Percentiles rank a stretch among this genome's conserved stretches.
These are phyloP conservation scores for Kwoniella dendrophila DNA, from an alignment of 768 basidiomycete species.

Conservation along the genomic window DNA sequence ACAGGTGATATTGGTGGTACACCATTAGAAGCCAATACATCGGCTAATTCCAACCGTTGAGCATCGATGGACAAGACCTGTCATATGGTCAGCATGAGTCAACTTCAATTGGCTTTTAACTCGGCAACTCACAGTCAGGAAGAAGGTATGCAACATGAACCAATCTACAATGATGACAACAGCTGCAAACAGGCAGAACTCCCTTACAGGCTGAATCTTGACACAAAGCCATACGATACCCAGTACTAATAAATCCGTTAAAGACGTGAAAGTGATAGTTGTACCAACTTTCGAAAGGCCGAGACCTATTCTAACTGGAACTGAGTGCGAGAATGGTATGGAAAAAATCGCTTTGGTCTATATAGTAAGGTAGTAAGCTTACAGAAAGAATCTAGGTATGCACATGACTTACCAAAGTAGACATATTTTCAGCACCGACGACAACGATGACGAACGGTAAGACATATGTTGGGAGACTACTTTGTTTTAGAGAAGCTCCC, in stretches of 20 bases:
- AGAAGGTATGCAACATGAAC: slow-evolving; percentile 96
- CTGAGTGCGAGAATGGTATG: slow-evolving; percentile 44
- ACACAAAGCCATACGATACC: slow-evolving; percentile 74
- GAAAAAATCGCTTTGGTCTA: slow-evolving; percentile 44
- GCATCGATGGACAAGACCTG: slow-evolving; percentile 82
- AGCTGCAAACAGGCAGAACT: slow-evolving; percentile 90
- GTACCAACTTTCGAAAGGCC: slow-evolving; percentile 87
- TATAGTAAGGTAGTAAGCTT: not conserved
- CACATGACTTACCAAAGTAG: slow-evolving; percentile 69
- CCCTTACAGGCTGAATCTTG: slow-evolving; percentile 73
- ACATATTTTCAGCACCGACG: slow-evolving; percentile 97
- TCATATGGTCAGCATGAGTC: not conserved
- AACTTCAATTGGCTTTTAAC: slow-evolving; percentile 2
- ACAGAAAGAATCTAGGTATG: not conserved
- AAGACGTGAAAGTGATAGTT: slow-evolving; percentile 87
- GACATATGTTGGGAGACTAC: slow-evolving; percentile 59
- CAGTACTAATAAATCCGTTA: slow-evolving; percentile 79
- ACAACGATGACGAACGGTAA: slow-evolving; percentile 93
- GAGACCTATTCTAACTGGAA: slow-evolving; percentile 84
- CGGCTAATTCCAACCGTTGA: slow-evolving; percentile 85
- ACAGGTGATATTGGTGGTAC: slow-evolving; percentile 15
- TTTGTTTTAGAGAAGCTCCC: slow-evolving; percentile 21
- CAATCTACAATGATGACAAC: slow-evolving; percentile 95
- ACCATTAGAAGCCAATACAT: slow-evolving; percentile 60
- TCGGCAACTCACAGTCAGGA: slow-evolving; percentile 69